A percentile compares a stretch with the other conserved stretches of the same genome.
Conservation (phyloP, 805 yeast genomes). For the Kuraishia ogatae region DNA sequence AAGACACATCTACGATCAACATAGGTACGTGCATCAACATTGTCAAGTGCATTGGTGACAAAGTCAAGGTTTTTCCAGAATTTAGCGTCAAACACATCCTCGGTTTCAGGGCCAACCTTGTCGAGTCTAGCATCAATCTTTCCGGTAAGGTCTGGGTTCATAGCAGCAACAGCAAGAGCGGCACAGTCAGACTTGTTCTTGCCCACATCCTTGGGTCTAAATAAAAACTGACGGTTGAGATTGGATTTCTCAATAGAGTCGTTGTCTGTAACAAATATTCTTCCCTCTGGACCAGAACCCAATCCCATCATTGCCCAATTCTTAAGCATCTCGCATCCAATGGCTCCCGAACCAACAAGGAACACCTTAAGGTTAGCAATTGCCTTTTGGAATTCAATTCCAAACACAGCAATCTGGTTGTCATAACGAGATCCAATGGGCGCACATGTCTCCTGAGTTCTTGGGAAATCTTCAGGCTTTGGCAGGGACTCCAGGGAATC, state of each 20-base stretch:
- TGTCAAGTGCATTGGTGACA: conserved; percentile 95
- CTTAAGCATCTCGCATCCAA: conserved; percentile 97
- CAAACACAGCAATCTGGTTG: conserved; percentile 92
- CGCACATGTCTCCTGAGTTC: conserved; percentile 63
- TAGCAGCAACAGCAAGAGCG: conserved; percentile 67
- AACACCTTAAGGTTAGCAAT: conserved; percentile 76
- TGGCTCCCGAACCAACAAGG: conserved; percentile 96
- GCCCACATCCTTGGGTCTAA: conserved; percentile 93
- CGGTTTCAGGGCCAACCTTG: conserved; percentile 92
- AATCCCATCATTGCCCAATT: conserved; percentile 97
- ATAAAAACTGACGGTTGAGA: conserved; percentile 91
- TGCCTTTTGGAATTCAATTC: conserved; percentile 62
- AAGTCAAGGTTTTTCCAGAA: conserved; percentile 84
- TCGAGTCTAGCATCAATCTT: conserved; percentile 72
- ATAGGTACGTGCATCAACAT: conserved; percentile 95
- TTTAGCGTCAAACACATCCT: conserved; percentile 69
- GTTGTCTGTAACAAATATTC: conserved; percentile 80
- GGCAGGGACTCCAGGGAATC: conserved; percentile 94
- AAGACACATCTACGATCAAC: conserved; percentile 96
- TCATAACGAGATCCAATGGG: conserved; percentile 84
- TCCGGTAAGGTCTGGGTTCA: conserved; percentile 80
- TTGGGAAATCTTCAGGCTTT: conserved; percentile 39
- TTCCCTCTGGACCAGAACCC: conserved; percentile 86
- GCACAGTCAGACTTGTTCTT: conserved; percentile 86
- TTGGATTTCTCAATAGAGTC: conserved; percentile 95